Percentiles rank a stretch among this genome's conserved stretches.
Conservation (phyloP, 768 basidiomycete species). For the Serendipita sp. region DNA sequence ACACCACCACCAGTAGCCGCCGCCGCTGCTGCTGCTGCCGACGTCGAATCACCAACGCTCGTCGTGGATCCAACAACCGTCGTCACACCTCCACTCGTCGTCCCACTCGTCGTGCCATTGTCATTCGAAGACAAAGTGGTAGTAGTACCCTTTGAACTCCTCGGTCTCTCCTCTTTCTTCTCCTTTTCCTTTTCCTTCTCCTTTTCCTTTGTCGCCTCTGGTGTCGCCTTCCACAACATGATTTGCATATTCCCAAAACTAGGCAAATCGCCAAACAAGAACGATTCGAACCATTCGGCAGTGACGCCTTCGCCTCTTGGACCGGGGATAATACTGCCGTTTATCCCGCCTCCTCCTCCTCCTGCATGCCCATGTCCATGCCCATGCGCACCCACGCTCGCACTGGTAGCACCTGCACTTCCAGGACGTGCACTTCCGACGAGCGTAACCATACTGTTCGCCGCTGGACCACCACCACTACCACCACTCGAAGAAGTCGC, state of each 20-base stretch:
- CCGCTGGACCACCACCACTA: not conserved
- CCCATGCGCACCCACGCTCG: no score
- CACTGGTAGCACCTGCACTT: no score
- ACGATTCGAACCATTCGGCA: slow-evolving; percentile 65
- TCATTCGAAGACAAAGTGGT: not conserved
- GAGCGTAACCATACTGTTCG: no score
- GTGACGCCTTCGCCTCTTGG: not conserved
- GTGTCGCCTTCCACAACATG: slow-evolving; percentile 37
- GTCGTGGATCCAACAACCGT: not conserved
- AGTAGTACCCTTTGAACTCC: not conserved
- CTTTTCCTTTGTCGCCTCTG: not conserved
- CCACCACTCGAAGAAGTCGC: not conserved
- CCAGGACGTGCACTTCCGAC: no score
- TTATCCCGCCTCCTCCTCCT: no score
- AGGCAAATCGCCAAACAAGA: slow-evolving; percentile 58
- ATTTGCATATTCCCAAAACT: slow-evolving; percentile 59
- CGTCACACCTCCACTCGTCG: slow-evolving; percentile 1
- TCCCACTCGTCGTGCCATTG: not conserved
- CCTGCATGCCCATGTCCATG: no score
- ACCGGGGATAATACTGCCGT: no score
- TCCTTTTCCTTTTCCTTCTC: slow-evolving; percentile 4
- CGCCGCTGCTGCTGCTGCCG: slow-evolving; percentile 32
- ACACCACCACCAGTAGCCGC: slow-evolving; percentile 25
- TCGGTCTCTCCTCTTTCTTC: not conserved
- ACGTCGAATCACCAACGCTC: slow-evolving; percentile 2